Base-by-base conservation (phyloP, 495 filamentous ascomycete genomes). In the Oidiodendron maius region DNA sequence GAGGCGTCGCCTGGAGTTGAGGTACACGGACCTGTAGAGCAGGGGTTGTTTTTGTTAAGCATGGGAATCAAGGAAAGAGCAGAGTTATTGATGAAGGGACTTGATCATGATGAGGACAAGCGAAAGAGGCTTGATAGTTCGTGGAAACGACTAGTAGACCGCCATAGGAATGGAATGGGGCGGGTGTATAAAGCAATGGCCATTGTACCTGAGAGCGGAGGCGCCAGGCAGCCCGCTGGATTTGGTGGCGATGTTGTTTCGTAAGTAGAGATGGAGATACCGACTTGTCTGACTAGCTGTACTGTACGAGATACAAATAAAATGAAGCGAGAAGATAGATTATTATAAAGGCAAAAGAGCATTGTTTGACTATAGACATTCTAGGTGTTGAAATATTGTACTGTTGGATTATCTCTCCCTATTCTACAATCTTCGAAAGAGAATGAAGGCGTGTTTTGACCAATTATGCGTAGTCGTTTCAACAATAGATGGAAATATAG, bases 111-210 rank as follows among this genome's bases (percentile, higher is more conserved):
- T 45, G 73, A 72, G 30, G 70, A 77, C 50, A 72, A 74, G 56
- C 72, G 61, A 40, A 76, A 72, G 55, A 74, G 75, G 47, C 59
- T 95, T n/a, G 82, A 86, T 62, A 77, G 67, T 41, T 82, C 83
- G 1, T 91, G 88, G 77, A 81, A 76, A 66, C 66, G 91, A 50
- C 63, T 97, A 30, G 78, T 96, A 18, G 91, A 93, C 62, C 71
- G 83, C 28, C 77, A 84, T 0, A 81, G 77, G 11, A 78, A 75
- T 39, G 90, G 87, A 0, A 98, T 97, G 93, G 93, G 93, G 2
- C 86, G 82, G 69, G 65, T 96, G 39, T 98, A 98, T 60, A 96
- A 96, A 71, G 89, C 80, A 8, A 74, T 98, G 77, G 83, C 91
- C 23, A 86, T 98, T 53, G 67, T 97, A 57, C 93, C 93, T 0